Base-by-base conservation (phyloP, 345 rosid genomes). In the Eucalyptus grandis region DNA sequence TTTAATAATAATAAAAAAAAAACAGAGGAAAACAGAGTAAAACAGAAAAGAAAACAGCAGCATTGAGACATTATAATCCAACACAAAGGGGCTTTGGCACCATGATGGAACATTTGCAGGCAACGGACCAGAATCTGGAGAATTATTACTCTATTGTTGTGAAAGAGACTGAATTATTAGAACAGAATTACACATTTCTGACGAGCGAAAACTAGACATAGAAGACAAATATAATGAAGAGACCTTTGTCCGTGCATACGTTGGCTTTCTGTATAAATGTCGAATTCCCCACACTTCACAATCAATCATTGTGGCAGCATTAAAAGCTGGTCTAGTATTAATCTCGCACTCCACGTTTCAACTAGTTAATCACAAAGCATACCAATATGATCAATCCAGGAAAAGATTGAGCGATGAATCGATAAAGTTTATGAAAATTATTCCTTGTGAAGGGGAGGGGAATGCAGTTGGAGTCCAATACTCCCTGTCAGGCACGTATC, bases 61-160 rank as follows among this genome's bases (percentile, higher is more conserved):
- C n/a, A n/a, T n/a, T n/a, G n/a, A n/a, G n/a, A n/a, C n/a, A n/a
- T n/a, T n/a, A n/a, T n/a, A n/a, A n/a, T n/a, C n/a, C n/a, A n/a
- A n/a, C n/a, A n/a, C n/a, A n/a, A 96, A 96, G 47, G 99, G 99
- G 88, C 98, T 98, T 88, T 95, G 96, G 91, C 98, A 97, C 98
- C 95, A 93, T 88, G 96, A 91, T 88, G 99, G 98, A 87, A 98
- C 98, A 86, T 93, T 92, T 34, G 90, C 92, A 88, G 98, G 98
- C 80, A 94, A 87, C 9, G 96, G 95, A 47, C 98, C 97, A 87
- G 91, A 91, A 56, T 91, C 92, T 86, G 98, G 98, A 81, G 94
- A 95, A 87, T 95, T 93, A 62, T 93, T 90, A 91, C 99, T 97
- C 93, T 98, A 60, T 62, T 62, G 34, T 62, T 30, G 69, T 62